phyloP scores from a whole-genome alignment of 306 rosid genomes.

The Abrus pulchellus region DNA sequence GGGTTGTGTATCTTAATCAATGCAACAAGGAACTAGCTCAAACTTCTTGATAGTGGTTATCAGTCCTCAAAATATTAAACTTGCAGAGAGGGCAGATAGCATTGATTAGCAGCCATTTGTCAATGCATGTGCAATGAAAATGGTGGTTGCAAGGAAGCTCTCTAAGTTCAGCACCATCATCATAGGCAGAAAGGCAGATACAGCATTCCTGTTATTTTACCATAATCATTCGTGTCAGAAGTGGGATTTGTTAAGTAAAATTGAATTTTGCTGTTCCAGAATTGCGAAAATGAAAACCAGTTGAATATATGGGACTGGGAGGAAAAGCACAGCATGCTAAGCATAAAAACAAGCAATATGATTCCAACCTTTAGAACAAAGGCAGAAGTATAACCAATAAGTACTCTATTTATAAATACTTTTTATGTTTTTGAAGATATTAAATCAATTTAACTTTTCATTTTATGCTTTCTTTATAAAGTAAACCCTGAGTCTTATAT shows the following conservation, averaged over 20 bases:
- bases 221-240: conserved; percentile 42
- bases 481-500: no score
- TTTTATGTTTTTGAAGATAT: not conserved
- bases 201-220: conserved; percentile 77
- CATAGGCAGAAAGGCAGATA: conserved; percentile 79
- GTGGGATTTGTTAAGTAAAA: not conserved
- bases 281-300: conserved; percentile 32
- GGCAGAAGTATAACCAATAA: not conserved
- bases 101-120: conserved; percentile 85
- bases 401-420: not conserved
- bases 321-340: not conserved
- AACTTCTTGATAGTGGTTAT: conserved; percentile 55
- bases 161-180: conserved; percentile 73
- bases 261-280: not conserved
- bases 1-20: conserved; percentile 25
- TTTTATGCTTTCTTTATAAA: not conserved
- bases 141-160: conserved; percentile 90
- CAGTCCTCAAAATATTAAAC: conserved; percentile 67
- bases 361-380: not conserved
- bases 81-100: conserved; percentile 96
- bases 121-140: conserved; percentile 86
- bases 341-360: not conserved
- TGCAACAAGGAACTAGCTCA: conserved; percentile 43
- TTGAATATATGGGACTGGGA: not conserved
- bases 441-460: not conserved